Evolutionary conservation across 2,329 filamentous ascomycete genomes (phyloP).

Genomic region (Ophiosphaerella narmari): DNA sequence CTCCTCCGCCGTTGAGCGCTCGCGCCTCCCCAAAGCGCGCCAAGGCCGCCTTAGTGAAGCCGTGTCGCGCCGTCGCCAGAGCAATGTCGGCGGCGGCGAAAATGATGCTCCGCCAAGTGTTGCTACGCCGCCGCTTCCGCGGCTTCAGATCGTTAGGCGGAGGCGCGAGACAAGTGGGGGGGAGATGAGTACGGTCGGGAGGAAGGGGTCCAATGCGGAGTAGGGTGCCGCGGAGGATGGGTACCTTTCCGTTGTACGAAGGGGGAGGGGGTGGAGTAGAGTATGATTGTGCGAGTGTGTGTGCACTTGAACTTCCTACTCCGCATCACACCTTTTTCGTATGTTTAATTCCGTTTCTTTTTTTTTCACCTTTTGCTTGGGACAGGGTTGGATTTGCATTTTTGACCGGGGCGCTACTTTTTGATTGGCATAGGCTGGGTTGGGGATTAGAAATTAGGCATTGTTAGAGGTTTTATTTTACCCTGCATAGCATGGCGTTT

Average conservation of each 20-base stretch:
- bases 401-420: too few relatives aligned
- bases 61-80: constrained; percentile 30
- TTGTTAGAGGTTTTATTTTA: too few relatives aligned
- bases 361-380: background rate
- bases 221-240: constrained; percentile 11
- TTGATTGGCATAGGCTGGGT: too few relatives aligned
- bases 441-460: too few relatives aligned
- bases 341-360: background rate
- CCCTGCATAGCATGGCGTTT: too few relatives aligned
- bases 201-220: constrained; percentile 19
- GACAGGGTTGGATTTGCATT: too few relatives aligned
- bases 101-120: constrained; percentile 20
- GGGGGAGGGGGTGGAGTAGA: constrained; percentile 21
- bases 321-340: background rate
- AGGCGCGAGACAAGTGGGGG: constrained; percentile 43
- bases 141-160: constrained; percentile 39
- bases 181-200: constrained; percentile 32
- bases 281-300: background rate
- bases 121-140: constrained; percentile 29
- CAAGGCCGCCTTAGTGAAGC: constrained; percentile 37
- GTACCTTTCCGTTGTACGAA: constrained; percentile 12
- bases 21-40: constrained; percentile 40
- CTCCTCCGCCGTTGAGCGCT: constrained; percentile 15
- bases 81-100: constrained; percentile 25
- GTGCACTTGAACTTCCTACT: background rate